Evolutionary conservation across 1,284 basidiomycete genomes (phyloP).

Genomic region (Schizopora paradoxa): DNA sequence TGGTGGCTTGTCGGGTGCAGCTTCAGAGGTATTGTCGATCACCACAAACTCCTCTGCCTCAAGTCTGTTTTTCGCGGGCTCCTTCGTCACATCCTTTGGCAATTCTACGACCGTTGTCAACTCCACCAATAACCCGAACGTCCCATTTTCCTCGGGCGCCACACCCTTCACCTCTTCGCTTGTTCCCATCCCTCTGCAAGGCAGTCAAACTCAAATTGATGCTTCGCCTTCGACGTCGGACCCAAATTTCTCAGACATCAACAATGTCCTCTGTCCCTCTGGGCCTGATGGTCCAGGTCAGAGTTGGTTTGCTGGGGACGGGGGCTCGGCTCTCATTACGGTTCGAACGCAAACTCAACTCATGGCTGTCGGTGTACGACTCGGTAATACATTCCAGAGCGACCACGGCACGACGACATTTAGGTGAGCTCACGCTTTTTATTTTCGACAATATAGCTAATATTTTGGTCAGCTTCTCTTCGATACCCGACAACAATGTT

Average conservation of each 20-base stretch:
- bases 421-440: constrained; percentile 47
- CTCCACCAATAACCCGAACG: constrained; percentile 67
- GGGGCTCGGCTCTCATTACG: constrained; percentile 65
- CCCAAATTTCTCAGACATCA: constrained; percentile 62
- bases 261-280: constrained; percentile 79
- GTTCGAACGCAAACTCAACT: constrained; percentile 70
- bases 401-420: constrained; percentile 83
- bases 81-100: constrained; percentile 72
- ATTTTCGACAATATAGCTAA: background rate
- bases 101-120: constrained; percentile 54
- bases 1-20: constrained; percentile 72
- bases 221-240: constrained; percentile 68
- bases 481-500: constrained; percentile 84
- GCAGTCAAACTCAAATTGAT: constrained; percentile 60
- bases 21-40: constrained; percentile 71
- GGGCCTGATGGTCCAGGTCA: constrained; percentile 75
- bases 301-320: constrained; percentile 81
- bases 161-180: constrained; percentile 88
- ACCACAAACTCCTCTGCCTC: constrained; percentile 64
- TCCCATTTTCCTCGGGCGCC: constrained; percentile 71
- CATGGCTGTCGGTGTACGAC: constrained; percentile 72
- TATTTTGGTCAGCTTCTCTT: constrained; percentile 55
- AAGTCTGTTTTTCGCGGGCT: constrained; percentile 84
- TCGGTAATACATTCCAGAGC: constrained; percentile 85
- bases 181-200: constrained; percentile 75